Conservation (phyloP, 139 green algal species). For the Volvox africanus region DNA sequence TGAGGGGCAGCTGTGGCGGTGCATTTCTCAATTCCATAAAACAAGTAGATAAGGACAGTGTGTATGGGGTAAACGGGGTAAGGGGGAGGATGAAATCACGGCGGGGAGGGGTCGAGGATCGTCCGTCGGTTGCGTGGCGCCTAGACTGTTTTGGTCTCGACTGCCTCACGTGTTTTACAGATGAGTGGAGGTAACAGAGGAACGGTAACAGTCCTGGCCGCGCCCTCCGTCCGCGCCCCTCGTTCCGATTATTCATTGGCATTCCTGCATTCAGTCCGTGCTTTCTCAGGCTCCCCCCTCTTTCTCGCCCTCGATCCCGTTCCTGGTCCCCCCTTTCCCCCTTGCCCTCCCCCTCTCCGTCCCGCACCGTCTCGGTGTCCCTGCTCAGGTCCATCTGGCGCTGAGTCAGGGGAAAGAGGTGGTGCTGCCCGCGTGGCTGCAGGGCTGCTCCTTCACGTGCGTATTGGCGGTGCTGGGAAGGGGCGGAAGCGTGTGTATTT, state of each 20-base stretch:
- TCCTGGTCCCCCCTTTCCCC: neutral
- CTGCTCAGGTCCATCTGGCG: conserved; percentile 25
- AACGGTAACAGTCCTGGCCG: too few relatives aligned
- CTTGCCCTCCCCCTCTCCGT: neutral
- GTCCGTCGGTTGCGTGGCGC: too few relatives aligned
- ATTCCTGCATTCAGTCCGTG: too few relatives aligned
- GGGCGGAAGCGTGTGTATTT: neutral
- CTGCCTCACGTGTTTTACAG: too few relatives aligned
- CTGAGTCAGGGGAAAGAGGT: conserved; percentile 10
- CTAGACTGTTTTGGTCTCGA: too few relatives aligned
- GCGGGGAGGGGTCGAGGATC: too few relatives aligned
- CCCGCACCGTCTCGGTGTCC: neutral
- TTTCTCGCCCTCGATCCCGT: neutral
- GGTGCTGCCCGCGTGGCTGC: conserved; percentile 37
- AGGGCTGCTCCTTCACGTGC: conserved; percentile 37
- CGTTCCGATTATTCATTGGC: too few relatives aligned
- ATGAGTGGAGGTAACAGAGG: too few relatives aligned
- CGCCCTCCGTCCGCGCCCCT: too few relatives aligned
- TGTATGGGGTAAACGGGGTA: neutral
- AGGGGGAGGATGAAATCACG: neutral
- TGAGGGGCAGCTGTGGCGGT: too few relatives aligned
- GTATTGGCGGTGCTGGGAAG: neutral
- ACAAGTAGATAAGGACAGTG: too few relatives aligned
- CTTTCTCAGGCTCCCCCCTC: neutral
- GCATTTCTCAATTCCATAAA: too few relatives aligned